Percentiles rank a stretch among this genome's conserved stretches.
Conservation (phyloP, 2,329 filamentous ascomycete species). For the Colletotrichum trifolii region DNA sequence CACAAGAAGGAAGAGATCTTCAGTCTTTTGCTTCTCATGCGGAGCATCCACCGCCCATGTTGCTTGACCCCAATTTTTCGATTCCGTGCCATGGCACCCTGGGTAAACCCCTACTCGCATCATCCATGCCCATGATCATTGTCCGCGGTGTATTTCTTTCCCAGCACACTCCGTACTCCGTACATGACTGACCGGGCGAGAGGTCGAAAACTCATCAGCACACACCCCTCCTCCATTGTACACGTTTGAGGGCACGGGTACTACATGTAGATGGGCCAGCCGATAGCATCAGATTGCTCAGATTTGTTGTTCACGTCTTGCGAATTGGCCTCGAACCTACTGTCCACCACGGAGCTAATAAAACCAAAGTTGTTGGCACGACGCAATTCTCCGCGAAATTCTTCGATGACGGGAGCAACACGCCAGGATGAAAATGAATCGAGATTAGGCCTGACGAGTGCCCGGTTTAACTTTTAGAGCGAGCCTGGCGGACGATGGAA, state of each 20-base stretch:
- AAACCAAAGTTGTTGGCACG: conserved; percentile 7
- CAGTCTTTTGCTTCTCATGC: background rate
- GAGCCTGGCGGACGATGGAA: conserved; percentile 7
- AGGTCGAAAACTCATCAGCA: conserved; percentile 6
- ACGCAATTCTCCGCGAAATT: conserved; percentile 6
- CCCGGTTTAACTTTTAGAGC: conserved; percentile 26
- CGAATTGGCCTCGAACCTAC: too few relatives aligned
- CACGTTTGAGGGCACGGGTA: background rate
- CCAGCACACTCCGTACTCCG: background rate
- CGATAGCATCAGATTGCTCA: conserved; percentile 25
- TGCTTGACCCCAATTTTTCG: conserved; percentile 17
- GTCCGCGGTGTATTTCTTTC: conserved; percentile 1
- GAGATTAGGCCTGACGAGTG: conserved; percentile 27
- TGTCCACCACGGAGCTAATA: background rate
- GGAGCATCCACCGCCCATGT: conserved; percentile 10
- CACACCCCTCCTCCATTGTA: conserved; percentile 1
- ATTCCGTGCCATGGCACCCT: conserved; percentile 30
- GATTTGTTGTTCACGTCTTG: conserved; percentile 5
- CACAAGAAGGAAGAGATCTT: conserved; percentile 15
- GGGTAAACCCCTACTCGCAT: conserved; percentile 16
- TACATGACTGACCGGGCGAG: background rate
- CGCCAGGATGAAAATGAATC: conserved; percentile 24
- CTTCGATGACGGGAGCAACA: conserved; percentile 22
- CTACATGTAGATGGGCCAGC: background rate
- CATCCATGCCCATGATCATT: conserved; percentile 24